Percentiles rank a stretch among this genome's conserved stretches.
These are phyloP conservation scores for Microbotryum silenes-acaulis DNA, from an alignment of 1,284 basidiomycete genomes.

Conservation along the genomic window DNA sequence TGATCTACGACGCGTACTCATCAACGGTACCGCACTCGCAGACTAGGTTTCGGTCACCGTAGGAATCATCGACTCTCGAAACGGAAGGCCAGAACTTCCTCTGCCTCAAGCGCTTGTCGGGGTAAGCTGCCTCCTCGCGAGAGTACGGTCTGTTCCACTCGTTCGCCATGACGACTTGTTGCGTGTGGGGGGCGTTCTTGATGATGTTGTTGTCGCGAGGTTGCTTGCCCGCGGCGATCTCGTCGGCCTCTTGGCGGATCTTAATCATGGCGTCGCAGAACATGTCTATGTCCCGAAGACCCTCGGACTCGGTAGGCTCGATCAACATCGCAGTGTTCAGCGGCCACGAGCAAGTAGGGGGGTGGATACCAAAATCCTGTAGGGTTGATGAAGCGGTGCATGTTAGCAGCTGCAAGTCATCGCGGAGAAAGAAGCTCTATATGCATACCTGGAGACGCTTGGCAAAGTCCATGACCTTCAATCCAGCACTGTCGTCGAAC, in stretches of 20 bases:
- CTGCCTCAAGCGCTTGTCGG: constrained; percentile 64
- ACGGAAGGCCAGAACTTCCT: constrained; percentile 94
- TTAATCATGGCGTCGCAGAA: constrained; percentile 96
- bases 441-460: constrained; percentile 70
- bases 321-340: constrained; percentile 85
- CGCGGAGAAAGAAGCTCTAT: constrained; percentile 31
- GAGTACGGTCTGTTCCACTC: constrained; percentile 86
- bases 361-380: constrained; percentile 71
- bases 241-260: constrained; percentile 84
- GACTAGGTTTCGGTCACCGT: constrained; percentile 61
- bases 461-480: constrained; percentile 92
- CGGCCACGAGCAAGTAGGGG: constrained; percentile 89
- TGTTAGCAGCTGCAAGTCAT: not conserved
- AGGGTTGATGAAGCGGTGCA: not conserved
- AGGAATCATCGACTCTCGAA: constrained; percentile 82
- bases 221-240: constrained; percentile 75
- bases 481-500: constrained; percentile 75
- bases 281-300: constrained; percentile 80
- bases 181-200: constrained; percentile 88
- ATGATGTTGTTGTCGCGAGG: constrained; percentile 81
- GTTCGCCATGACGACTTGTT: constrained; percentile 60
- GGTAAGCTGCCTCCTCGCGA: constrained; percentile 74
- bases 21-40: constrained; percentile 86
- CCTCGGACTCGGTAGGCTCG: constrained; percentile 90
- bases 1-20: constrained; percentile 47